These are phyloP conservation scores for Juglanconis oblonga DNA, from an alignment of 2,329 filamentous ascomycete genomes.

Conservation along the genomic window DNA sequence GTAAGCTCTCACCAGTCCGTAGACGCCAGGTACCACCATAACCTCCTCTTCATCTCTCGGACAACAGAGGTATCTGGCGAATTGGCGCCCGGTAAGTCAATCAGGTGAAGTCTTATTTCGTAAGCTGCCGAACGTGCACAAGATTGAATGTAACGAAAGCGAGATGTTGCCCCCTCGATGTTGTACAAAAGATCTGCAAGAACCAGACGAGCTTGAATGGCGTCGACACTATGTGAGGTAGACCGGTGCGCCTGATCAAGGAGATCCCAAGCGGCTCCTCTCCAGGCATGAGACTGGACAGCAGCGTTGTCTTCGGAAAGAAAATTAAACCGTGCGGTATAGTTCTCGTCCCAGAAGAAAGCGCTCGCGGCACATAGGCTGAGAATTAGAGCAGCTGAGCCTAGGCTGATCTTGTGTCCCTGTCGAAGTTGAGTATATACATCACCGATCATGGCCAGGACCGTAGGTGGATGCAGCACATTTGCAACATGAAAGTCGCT, in stretches of 20 bases:
- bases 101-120: constrained; percentile 36
- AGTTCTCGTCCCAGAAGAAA: constrained; percentile 24
- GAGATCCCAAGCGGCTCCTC: constrained; percentile 32
- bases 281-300: constrained; percentile 25
- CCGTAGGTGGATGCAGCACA: constrained; percentile 23
- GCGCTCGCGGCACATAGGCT: constrained; percentile 28
- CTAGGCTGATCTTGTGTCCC: constrained; percentile 17
- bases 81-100: constrained; percentile 31
- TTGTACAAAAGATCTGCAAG: constrained; percentile 37
- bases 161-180: constrained; percentile 33
- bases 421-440: constrained; percentile 21
- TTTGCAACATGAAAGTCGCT: constrained; percentile 18
- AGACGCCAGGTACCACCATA: constrained; percentile 43
- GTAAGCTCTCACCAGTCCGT: constrained; percentile 32
- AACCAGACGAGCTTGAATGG: constrained; percentile 35
- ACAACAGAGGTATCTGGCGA: constrained; percentile 24
- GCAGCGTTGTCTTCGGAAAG: constrained; percentile 20
- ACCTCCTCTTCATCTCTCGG: constrained; percentile 36
- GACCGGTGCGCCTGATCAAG: constrained; percentile 32
- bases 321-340: constrained; percentile 12
- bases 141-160: constrained; percentile 30
- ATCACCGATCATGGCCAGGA: constrained; percentile 16
- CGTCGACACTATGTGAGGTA: constrained; percentile 29
- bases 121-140: constrained; percentile 28
- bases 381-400: constrained; percentile 25